Conservation (phyloP, 805 yeast species). For the Metschnikowia similis region DNA sequence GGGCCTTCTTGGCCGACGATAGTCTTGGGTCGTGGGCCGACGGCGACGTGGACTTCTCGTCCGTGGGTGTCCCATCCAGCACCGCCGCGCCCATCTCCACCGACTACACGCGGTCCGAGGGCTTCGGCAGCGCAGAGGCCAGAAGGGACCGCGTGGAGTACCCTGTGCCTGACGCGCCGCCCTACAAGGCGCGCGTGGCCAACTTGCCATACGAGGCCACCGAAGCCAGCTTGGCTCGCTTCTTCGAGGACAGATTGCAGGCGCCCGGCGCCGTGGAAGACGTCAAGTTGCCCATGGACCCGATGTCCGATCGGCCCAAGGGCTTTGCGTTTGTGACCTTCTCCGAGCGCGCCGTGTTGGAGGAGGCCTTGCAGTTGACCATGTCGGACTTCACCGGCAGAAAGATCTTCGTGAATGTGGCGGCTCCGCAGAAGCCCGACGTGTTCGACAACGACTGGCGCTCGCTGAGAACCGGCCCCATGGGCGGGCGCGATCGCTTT, state of each 20-base stretch:
- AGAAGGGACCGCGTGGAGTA: slow-evolving; percentile 57
- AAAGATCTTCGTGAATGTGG: slow-evolving; percentile 51
- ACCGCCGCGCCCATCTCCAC: slow-evolving; percentile 14
- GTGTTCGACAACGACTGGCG: slow-evolving; percentile 46
- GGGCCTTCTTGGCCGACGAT: slow-evolving; percentile 77
- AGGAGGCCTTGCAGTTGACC: slow-evolving; percentile 47
- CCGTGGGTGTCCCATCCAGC: slow-evolving; percentile 49
- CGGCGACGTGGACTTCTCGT: slow-evolving; percentile 67
- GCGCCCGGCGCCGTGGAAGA: slow-evolving; percentile 50
- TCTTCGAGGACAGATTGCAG: slow-evolving; percentile 57
- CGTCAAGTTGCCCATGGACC: slow-evolving; percentile 71
- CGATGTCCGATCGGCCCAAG: slow-evolving; percentile 54
- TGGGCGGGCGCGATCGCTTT: slow-evolving; percentile 22
- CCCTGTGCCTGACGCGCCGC: slow-evolving; percentile 89
- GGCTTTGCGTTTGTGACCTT: slow-evolving; percentile 56
- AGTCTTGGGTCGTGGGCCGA: slow-evolving; percentile 82
- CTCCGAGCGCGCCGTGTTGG: slow-evolving; percentile 41
- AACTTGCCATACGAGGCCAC: slow-evolving; percentile 79
- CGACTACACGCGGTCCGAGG: slow-evolving; percentile 8
- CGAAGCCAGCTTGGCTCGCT: slow-evolving; percentile 60
- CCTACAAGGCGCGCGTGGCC: slow-evolving; percentile 83
- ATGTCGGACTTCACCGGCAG: slow-evolving; percentile 45
- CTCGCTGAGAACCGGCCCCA: slow-evolving; percentile 28
- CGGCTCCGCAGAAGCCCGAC: slow-evolving; percentile 51
- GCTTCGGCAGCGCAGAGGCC: slow-evolving; percentile 3